Percentiles rank a stretch among this genome's conserved stretches.
These are phyloP conservation scores for Kokia cookei DNA, from an alignment of 441 rosid species.

Conservation along the genomic window DNA sequence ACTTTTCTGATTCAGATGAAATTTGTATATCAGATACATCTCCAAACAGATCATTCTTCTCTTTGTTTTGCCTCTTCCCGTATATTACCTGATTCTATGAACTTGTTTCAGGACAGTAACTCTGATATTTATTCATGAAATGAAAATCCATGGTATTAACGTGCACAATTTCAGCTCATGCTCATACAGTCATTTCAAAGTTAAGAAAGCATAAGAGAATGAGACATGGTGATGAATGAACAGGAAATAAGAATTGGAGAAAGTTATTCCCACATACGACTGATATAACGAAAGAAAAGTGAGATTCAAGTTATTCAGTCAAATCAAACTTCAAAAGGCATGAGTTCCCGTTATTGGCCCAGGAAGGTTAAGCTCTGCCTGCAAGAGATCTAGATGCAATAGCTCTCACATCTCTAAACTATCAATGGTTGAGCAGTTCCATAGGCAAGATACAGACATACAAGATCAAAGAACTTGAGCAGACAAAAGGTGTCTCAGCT, in stretches of 20 bases:
- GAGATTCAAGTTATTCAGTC: neutral
- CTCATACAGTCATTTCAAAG: neutral
- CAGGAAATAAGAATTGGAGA: too few species aligned
- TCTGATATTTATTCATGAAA: neutral
- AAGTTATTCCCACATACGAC: neutral
- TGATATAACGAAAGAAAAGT: neutral
- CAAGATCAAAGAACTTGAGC: constrained; percentile 18
- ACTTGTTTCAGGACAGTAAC: neutral
- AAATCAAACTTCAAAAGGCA: neutral
- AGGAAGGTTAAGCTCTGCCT: neutral
- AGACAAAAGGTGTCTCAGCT: constrained; percentile 26
- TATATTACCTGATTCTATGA: neutral
- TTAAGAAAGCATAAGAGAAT: too few species aligned
- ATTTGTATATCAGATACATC: constrained; percentile 8
- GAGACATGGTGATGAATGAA: too few species aligned
- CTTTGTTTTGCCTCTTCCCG: neutral
- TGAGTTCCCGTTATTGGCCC: too few species aligned
- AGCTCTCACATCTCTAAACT: neutral
- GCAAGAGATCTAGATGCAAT: neutral
- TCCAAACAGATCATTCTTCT: neutral
- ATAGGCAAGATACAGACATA: neutral
- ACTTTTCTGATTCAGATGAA: neutral
- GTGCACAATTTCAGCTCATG: neutral
- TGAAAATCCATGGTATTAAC: neutral
- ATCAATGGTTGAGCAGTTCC: neutral